Percentiles rank a stretch among this genome's conserved stretches.
These are phyloP conservation scores for Megacollybia marginata DNA, from an alignment of 768 basidiomycete species.

Conservation along the genomic window DNA sequence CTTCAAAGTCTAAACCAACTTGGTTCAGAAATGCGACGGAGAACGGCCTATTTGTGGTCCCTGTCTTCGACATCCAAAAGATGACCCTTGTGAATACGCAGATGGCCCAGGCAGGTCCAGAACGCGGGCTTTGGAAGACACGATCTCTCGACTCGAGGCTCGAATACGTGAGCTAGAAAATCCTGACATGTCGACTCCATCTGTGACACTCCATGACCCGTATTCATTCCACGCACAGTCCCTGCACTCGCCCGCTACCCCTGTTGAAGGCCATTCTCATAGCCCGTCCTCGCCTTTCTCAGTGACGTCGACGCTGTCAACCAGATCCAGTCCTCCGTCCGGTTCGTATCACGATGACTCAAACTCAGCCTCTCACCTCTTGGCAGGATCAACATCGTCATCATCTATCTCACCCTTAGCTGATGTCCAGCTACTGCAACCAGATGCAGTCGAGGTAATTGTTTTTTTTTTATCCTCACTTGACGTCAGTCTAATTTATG, in stretches of 20 bases:
- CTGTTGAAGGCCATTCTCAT: background rate
- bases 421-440: background rate
- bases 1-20: background rate
- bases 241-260: slow-evolving; percentile 10
- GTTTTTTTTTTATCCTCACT: background rate
- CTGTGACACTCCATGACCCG: slow-evolving; percentile 45
- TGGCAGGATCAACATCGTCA: slow-evolving; percentile 30
- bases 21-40: slow-evolving; percentile 61
- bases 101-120: slow-evolving; percentile 56
- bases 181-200: slow-evolving; percentile 37
- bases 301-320: slow-evolving; percentile 1
- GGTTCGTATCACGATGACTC: slow-evolving; percentile 27
- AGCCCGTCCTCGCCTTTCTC: slow-evolving; percentile 4
- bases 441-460: background rate
- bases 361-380: slow-evolving; percentile 20
- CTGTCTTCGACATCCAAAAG: slow-evolving; percentile 50
- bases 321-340: slow-evolving; percentile 39
- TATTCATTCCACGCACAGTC: slow-evolving; percentile 29
- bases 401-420: slow-evolving; percentile 21
- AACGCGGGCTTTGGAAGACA: slow-evolving; percentile 54
- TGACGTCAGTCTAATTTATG: background rate
- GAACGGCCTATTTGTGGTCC: slow-evolving; percentile 56
- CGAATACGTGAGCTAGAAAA: slow-evolving; percentile 52
- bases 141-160: slow-evolving; percentile 46
- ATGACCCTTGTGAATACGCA: slow-evolving; percentile 66